These are phyloP conservation scores for Bassia scoparia DNA, from an alignment of 148 eudicot genomes.

Conservation along the genomic window DNA sequence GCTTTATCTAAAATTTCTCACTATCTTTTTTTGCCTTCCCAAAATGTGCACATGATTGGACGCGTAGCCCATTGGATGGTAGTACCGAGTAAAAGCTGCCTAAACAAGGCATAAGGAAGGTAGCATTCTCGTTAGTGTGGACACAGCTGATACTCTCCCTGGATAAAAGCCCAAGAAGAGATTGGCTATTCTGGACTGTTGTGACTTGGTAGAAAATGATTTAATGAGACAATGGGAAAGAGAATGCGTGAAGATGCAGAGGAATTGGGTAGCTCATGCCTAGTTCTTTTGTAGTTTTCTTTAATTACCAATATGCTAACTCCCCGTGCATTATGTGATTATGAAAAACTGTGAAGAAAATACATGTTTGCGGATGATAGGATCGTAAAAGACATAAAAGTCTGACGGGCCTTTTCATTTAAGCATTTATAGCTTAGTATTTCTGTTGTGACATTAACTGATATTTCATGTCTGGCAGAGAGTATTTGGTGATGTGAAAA, in stretches of 20 bases:
- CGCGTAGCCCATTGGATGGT: conserved; percentile 63
- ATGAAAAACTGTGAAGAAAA: background rate
- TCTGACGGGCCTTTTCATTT: too few species aligned
- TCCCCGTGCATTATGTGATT: too few species aligned
- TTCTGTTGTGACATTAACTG: background rate
- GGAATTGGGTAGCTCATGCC: conserved; percentile 44
- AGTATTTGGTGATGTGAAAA: conserved; percentile 37
- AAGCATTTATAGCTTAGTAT: background rate
- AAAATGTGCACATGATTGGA: conserved; percentile 48
- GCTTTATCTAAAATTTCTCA: conserved; percentile 3
- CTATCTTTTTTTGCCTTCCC: background rate
- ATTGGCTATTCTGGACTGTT: conserved; percentile 75
- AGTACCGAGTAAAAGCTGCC: conserved; percentile 75
- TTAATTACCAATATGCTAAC: background rate
- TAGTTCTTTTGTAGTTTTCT: background rate
- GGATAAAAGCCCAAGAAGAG: conserved; percentile 83
- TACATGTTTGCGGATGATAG: background rate
- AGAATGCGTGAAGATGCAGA: conserved; percentile 64
- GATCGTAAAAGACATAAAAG: background rate
- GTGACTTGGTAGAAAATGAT: conserved; percentile 44
- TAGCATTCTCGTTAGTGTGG: conserved; percentile 68
- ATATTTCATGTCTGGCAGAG: conserved; percentile 22
- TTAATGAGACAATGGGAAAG: conserved; percentile 55
- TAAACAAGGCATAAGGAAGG: conserved; percentile 87
- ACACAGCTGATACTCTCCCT: conserved; percentile 83